Conservation (phyloP, 805 yeast species). For the Kuraishia floccosa region DNA sequence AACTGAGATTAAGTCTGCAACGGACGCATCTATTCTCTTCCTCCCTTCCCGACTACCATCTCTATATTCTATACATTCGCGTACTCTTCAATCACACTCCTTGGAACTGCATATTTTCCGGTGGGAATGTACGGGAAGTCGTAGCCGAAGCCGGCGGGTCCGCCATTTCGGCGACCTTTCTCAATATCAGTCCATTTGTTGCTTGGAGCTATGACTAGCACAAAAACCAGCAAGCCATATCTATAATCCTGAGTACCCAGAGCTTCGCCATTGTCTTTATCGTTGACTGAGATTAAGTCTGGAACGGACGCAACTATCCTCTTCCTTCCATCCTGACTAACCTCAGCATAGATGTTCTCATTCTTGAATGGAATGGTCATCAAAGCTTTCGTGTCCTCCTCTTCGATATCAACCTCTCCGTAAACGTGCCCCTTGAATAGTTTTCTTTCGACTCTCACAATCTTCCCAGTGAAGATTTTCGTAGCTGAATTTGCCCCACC, state of each 20-base stretch:
- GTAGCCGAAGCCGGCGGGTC: slow-evolving; percentile 23
- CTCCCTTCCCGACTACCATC: too few relatives aligned
- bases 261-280: slow-evolving; percentile 31
- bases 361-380: slow-evolving; percentile 35
- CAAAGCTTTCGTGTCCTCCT: slow-evolving; percentile 4
- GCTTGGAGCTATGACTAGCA: slow-evolving; percentile 26
- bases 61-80: too few relatives aligned
- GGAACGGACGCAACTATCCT: slow-evolving; percentile 28
- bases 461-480: slow-evolving; percentile 27
- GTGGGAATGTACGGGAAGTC: background rate
- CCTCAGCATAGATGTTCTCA: slow-evolving; percentile 26
- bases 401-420: slow-evolving; percentile 26
- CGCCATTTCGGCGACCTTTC: slow-evolving; percentile 26
- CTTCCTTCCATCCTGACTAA: slow-evolving; percentile 9
- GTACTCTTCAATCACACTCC: slow-evolving; percentile 1
- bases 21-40: too few relatives aligned
- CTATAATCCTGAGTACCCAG: slow-evolving; percentile 35
- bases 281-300: slow-evolving; percentile 30
- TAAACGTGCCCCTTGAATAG: slow-evolving; percentile 29
- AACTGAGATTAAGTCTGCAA: too few relatives aligned
- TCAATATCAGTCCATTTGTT: slow-evolving; percentile 22
- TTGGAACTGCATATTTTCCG: background rate
- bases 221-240: slow-evolving; percentile 31
- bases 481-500: slow-evolving; percentile 16
- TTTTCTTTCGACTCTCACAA: slow-evolving; percentile 27